Base-by-base conservation (phyloP, 495 filamentous ascomycete genomes). In the Penicillium odoratum region DNA sequence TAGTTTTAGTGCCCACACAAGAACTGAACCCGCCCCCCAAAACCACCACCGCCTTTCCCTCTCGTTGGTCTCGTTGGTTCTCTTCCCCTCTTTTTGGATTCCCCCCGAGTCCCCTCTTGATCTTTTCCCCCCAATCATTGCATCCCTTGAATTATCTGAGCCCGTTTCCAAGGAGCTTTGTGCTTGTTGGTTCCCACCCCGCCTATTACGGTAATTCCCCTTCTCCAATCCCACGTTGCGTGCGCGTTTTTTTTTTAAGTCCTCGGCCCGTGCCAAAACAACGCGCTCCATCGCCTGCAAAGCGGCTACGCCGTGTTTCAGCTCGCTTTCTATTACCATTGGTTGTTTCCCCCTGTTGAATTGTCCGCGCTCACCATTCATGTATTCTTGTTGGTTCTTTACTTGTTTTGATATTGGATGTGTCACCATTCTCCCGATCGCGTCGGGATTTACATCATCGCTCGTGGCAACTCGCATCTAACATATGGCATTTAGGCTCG, bases 191-290 rank as follows among this genome's bases (percentile, higher is more conserved):
- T 40, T 40, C 38, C 38, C 38, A 26, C 56, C 44, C 46, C 21
- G 29, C 51, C 42, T 43, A 44, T 16, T 44, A 11, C 49, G 49
- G 49, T 51, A 53, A 30, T 44, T 42, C 38, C 53, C 55, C 57
- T 43, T 51, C 60, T 59, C 60, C 62, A 60, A 67, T 68, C 63
- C 66, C 63, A 66, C 63, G 62, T 68, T 67, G 64, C 57, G 66
- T 64, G 66, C 60, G 60, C 63, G 40, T 48, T 30, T 26, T 48
- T 48, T 48, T 33, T 54, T 43, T 48, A 29, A 54, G 33, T 59
- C 52, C 43, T 55, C 54, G 55, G 53, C 62, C 59, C 58, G 64
- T 64, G 56, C 47, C 60, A 61, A 66, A 66, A 68, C 57, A 66
- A 68, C 63, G 58, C 64, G 53, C 61, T 59, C 62, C 50, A 48